A percentile compares a stretch with the other conserved stretches of the same genome.
Evolutionary conservation across 805 yeast genomes (phyloP).

Genomic region (Schizosaccharomyces japonicus): DNA sequence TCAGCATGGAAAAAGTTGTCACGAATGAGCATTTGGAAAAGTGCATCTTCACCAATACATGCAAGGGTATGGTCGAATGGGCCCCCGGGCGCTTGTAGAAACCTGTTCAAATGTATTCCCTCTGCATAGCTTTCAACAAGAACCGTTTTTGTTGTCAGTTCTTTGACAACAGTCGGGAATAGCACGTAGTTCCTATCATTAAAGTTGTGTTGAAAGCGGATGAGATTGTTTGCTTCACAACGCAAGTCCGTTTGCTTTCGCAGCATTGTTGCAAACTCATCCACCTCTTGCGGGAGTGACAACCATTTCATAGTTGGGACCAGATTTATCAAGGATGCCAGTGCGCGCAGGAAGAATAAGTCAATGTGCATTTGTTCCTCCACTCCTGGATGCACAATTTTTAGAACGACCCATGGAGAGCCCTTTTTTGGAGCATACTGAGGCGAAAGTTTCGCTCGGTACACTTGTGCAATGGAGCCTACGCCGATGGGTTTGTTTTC

Average conservation of each 20-base stretch:
- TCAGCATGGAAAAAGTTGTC: slow-evolving; percentile 94
- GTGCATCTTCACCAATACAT: slow-evolving; percentile 72
- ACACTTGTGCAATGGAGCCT: slow-evolving; percentile 83
- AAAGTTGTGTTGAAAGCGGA: slow-evolving; percentile 49
- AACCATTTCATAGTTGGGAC: slow-evolving; percentile 97
- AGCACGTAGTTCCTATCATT: slow-evolving; percentile 31
- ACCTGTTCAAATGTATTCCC: slow-evolving; percentile 59
- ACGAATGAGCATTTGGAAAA: slow-evolving; percentile 71
- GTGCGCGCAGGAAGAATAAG: slow-evolving; percentile 54
- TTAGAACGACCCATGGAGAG: slow-evolving; percentile 42
- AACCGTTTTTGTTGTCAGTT: slow-evolving; percentile 41
- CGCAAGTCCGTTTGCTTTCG: slow-evolving; percentile 67
- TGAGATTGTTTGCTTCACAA: slow-evolving; percentile 65
- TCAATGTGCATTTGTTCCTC: slow-evolving; percentile 53
- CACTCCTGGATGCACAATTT: slow-evolving; percentile 78
- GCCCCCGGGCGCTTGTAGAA: slow-evolving; percentile 26
- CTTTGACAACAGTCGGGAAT: slow-evolving; percentile 57
- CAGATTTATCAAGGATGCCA: slow-evolving; percentile 43
- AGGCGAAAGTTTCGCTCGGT: not conserved
- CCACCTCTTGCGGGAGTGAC: slow-evolving; percentile 81
- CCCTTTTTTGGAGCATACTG: not conserved
- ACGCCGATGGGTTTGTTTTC: slow-evolving; percentile 62
- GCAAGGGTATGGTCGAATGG: slow-evolving; percentile 29
- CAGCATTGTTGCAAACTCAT: slow-evolving; percentile 69
- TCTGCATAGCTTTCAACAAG: slow-evolving; percentile 66